Evolutionary conservation across 2,329 filamentous ascomycete species (phyloP).

Genomic region (Leptographium galeiforme): DNA sequence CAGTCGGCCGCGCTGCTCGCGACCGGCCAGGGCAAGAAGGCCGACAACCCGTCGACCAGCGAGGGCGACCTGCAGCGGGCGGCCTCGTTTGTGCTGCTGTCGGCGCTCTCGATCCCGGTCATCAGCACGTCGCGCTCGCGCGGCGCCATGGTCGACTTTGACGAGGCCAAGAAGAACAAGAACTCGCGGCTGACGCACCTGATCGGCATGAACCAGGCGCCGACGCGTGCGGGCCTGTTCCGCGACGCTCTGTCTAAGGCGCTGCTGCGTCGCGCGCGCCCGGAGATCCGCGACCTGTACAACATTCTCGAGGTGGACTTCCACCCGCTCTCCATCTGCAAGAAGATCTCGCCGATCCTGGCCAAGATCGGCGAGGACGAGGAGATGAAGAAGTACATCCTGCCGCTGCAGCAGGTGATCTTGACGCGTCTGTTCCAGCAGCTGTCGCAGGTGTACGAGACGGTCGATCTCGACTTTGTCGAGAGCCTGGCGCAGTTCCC

Average conservation of each 20-base stretch:
- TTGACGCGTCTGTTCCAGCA: slow-evolving; percentile 97
- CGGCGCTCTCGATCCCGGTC: slow-evolving; percentile 93
- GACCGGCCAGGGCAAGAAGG: slow-evolving; percentile 76
- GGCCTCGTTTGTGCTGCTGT: slow-evolving; percentile 88
- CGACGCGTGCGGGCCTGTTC: slow-evolving; percentile 82
- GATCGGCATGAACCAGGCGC: slow-evolving; percentile 80
- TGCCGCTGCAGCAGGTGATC: slow-evolving; percentile 94
- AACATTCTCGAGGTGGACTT: slow-evolving; percentile 99
- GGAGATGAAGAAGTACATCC: slow-evolving; percentile 95
- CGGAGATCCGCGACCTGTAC: slow-evolving; percentile 94
- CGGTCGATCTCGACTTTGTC: slow-evolving; percentile 87
- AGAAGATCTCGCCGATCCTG: slow-evolving; percentile 95
- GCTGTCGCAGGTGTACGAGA: slow-evolving; percentile 96
- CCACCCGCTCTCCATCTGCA: slow-evolving; percentile 95
- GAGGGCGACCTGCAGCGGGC: slow-evolving; percentile 88
- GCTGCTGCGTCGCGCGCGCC: slow-evolving; percentile 78
- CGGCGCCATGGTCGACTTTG: slow-evolving; percentile 89
- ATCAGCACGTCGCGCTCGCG: slow-evolving; percentile 96
- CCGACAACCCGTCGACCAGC: slow-evolving; percentile 80
- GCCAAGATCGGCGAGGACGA: slow-evolving; percentile 83
- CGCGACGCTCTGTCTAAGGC: slow-evolving; percentile 93
- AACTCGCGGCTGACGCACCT: slow-evolving; percentile 94
- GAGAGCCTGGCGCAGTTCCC: slow-evolving; percentile 91
- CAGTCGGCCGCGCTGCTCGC: slow-evolving; percentile 76
- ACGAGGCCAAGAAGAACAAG: slow-evolving; percentile 97